A percentile compares a stretch with the other conserved stretches of the same genome.
Evolutionary conservation across 108 stramenopile species (phyloP).

Genomic region (Fistulifera pelliculosa): DNA sequence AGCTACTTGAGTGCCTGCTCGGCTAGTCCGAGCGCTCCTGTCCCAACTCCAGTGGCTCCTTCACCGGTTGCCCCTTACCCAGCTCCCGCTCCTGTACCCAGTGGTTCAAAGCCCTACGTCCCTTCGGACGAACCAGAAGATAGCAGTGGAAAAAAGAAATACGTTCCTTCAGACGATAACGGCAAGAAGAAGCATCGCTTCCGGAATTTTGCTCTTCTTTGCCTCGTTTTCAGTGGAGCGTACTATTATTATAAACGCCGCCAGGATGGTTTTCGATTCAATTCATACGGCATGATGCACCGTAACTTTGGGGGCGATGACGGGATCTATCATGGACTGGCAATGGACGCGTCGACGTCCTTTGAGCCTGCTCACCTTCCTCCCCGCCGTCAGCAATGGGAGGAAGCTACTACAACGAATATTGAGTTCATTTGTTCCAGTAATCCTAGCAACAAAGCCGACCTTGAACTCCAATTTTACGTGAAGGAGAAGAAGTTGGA

Average conservation of each 20-base stretch:
- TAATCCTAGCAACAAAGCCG: too few relatives aligned
- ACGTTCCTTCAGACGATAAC: conserved; percentile 11
- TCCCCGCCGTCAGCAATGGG: conserved; percentile 53
- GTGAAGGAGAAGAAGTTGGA: too few relatives aligned
- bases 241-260: conserved; percentile 56
- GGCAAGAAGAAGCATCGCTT: conserved; percentile 22
- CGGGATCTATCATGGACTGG: conserved; percentile 47
- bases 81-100: conserved; percentile 12
- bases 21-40: conserved; percentile 6
- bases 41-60: conserved; percentile 10
- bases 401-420: too few relatives aligned
- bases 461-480: too few relatives aligned
- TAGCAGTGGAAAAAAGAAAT: conserved; percentile 22
- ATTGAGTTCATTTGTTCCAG: too few relatives aligned
- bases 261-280: conserved; percentile 49
- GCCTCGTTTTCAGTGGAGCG: conserved; percentile 39
- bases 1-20: conserved; percentile 53
- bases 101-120: conserved; percentile 21
- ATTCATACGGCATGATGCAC: conserved; percentile 55
- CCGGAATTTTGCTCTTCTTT: conserved; percentile 43
- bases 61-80: conserved; percentile 18
- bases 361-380: conserved; percentile 79
- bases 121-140: conserved; percentile 27
- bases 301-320: conserved; percentile 26
- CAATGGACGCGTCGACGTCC: conserved; percentile 53